Base-by-base conservation (phyloP, 495 filamentous ascomycete species). In the Xylaria acuta region DNA sequence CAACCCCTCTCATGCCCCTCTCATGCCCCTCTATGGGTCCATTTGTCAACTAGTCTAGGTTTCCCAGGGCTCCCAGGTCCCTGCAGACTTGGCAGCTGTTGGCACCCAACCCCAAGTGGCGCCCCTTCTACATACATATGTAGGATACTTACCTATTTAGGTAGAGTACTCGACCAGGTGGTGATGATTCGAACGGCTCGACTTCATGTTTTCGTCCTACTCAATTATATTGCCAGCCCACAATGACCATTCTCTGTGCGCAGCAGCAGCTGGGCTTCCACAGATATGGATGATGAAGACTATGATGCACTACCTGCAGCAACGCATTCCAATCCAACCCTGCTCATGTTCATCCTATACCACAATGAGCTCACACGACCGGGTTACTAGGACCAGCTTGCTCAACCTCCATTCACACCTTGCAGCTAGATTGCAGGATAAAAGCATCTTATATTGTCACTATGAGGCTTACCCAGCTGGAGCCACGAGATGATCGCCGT, bases 401-500 rank as follows among this genome's bases (percentile, higher is more conserved):
- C 30, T 22, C 27, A 36, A 36, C 30, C 16, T 25, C 32, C 43
- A 51, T 66, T 22, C 64, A 38, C 6, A 49, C 2, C 64, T 47
- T 53, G 11, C 47, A 66, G 9, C 45, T 16, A 66, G 43, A 66
- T 66, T 66, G 11, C 64, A 53, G 64, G 64, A 38, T 66, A 66
- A 66, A 66, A 34, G 45, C 45, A 51, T 38, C 9, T 66, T 66
- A 53, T 40, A 66, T 49, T 51, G 11, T 16, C 64, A 66, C 53
- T 66, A 66, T 66, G 64, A 72, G 51, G 45, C 56, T 27, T 43
- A 22, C 36, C 54, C 49, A 20, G 11, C 54, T 72, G 14, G n/a
- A 51, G 58, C 34, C 34, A 11, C 60, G 59, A 72, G 51, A 62
- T 63, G 72, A 72, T 71, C 49, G 41, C 64, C 67, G 20, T 47